These are phyloP conservation scores for Amanita subjunquillea DNA, from an alignment of 768 basidiomycete species.

Conservation along the genomic window DNA sequence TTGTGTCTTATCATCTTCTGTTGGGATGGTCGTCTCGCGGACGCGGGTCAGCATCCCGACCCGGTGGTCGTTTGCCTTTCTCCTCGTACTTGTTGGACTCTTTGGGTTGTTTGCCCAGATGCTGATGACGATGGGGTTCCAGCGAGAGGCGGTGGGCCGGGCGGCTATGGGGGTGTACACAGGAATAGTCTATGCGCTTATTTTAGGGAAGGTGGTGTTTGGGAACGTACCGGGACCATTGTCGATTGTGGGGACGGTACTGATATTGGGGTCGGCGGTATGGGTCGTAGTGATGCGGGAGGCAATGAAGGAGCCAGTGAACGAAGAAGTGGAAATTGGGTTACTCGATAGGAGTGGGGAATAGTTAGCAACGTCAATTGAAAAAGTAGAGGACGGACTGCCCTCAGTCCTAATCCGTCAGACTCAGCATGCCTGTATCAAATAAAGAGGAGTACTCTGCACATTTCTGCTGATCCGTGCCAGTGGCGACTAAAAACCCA, in stretches of 20 bases:
- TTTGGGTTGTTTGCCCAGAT: conserved; percentile 46
- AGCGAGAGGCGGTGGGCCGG: conserved; percentile 51
- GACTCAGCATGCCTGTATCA: no score
- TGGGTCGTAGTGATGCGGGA: neutral
- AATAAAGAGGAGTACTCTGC: no score
- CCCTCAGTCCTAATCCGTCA: no score
- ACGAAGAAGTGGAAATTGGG: neutral
- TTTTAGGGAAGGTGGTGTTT: neutral
- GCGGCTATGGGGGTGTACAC: conserved; percentile 47
- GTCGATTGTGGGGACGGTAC: neutral
- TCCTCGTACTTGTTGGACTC: conserved; percentile 46
- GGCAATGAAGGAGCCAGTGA: no score
- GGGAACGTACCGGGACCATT: neutral
- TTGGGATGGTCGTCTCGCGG: conserved; percentile 29
- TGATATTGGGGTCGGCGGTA: neutral
- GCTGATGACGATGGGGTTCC: conserved; percentile 31
- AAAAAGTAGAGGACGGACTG: no score
- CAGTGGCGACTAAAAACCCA: no score
- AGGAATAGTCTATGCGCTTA: conserved; percentile 8
- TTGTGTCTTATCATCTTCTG: conserved; percentile 31
- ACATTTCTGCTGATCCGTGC: no score
- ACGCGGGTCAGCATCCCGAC: conserved; percentile 35
- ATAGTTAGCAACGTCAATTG: no score
- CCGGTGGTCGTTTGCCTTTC: conserved; percentile 28
- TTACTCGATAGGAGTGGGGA: neutral